Base-by-base conservation (phyloP, 129 eudicot species). In the Centaurea solstitialis region DNA sequence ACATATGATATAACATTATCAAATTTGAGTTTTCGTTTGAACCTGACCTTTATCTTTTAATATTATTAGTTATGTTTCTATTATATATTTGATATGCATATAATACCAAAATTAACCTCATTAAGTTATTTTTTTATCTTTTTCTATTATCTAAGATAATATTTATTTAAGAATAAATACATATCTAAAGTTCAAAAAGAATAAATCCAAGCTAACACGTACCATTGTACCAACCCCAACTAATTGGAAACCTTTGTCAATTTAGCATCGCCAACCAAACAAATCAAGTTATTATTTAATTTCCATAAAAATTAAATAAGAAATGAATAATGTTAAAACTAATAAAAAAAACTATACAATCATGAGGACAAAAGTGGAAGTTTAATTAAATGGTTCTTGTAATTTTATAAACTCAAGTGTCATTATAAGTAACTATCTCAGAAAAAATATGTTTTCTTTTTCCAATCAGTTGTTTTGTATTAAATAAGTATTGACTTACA, bases 241-340 rank as follows among this genome's bases (percentile, higher is more conserved):
- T 57, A 57, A 57, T 6, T 57, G 22, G 65, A 22, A 57, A 57
- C 65, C 23, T 57, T 57, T 57, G 65, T 57, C 65, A 57, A 57
- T 57, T 57, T 57, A 57, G 65, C 65, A 57, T 57, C 65, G 65
- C 65, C 65, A n/a, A 57, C 65, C 65, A 57, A 57, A 57, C 20
- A 57, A 5, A 17, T 57, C 18, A 57, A 57, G n/a, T 53, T 21
- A 53, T 53, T 53, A 15, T 53, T 53, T 53, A 15, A 53, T 53
- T 53, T 53, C 18, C n/a, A 15, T 53, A 53, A 53, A 15, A 53
- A 15, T 53, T 53, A 53, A 15, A 15, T 5, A 53, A 10, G 8
- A 53, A 53, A 53, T 1, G n/a, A 5, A 53, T 15, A 53, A 53
- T 53, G 8, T 53, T 15, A 15, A 53, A 53, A 57, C 5, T 7